Evolutionary conservation across 2,329 filamentous ascomycete species (phyloP), one percentile per base, ranked within the genome.

Genomic region (Exophiala spinifera): DNA sequence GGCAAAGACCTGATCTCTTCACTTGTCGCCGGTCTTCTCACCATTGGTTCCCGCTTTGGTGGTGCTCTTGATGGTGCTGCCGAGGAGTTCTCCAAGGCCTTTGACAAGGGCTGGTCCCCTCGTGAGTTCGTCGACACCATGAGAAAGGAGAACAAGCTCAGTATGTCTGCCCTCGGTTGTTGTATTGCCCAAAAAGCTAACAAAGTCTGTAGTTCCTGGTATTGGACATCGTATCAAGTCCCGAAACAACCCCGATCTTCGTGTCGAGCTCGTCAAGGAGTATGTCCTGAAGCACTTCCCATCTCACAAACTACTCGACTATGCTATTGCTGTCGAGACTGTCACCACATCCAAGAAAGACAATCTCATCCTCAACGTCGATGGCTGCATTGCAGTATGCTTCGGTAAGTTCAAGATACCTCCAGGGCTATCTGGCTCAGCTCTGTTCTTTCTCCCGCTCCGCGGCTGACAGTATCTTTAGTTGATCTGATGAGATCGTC

Each of bases 291-390:
- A 91, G 81, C 90, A 94, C 80, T 99, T 99, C 87, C 91, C 94
- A 66, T 91, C 79, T 79, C 90, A 89, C 83, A 97, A 97, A 84
- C 86, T 97, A 72, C 90, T 99, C 72, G 94, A 99, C 80, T 99
- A 96, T 75, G 94, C 94, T 64, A 85, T 99, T 70, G 94, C 94
- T 44, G 94, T 99, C 65, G 94, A 99, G 84, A 89, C 88, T 10
- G 94, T 99, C 63, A 99, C 94, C 52, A 99, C 94, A 47, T 96
- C 91, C 63, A 99, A 99, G 89, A 99, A 99, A 84, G 94, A 99
- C 80, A 99, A 97, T 83, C 85, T 99, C 66, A 99, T 99, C 68
- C 86, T 99, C 69, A 99, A 99, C 82, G 94, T 99, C 56, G 40
- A 58, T 19, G 56, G 56, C 15, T 58, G 52, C 42, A 88, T 99